Evolutionary conservation across 2,329 filamentous ascomycete species (phyloP), one percentile per base, ranked within the genome.

Genomic region (Cladosporium sp.): DNA sequence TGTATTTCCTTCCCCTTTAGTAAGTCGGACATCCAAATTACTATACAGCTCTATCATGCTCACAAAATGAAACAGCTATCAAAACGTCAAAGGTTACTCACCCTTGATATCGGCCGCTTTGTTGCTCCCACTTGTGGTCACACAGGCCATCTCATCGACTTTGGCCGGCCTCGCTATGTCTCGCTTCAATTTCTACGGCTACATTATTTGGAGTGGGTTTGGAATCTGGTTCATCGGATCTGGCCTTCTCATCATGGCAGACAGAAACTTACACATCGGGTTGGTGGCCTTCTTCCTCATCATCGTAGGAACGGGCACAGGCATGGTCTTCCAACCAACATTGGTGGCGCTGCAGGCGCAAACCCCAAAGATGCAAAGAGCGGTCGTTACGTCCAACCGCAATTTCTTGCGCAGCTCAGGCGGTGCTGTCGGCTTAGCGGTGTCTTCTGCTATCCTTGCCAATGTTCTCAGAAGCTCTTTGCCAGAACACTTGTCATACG

Each of bases 1-100:
- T 83, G 62, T 95, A 93, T 78, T 95, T 89, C 75, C 79, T 95
- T 3, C 90, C 90, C 0, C 80, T 96, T 1, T 96, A 95, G 52
- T 56, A 49, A 56, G 52, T 36, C 17, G n/a, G 25, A 6, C 28
- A 17, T 30, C 47, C 9, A 9, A 15, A 5, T 17, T 34, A 3
- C 3, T 3, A 34, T 15, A 17, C 15, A 7, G 15, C 22, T 49
- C n/a, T 14, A 34, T 7, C 37, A 19, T 42, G 30, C 52, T 55
- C 5, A 55, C 52, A 12, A 11, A 15, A 5, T 12, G 20, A 38
- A 9, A 17, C 34, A 56, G 52, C 77, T 93, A 91, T 74, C 90
- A 95, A 74, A 83, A 86, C 52, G 85, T 89, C 55, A 79, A 90
- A 45, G 82, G 88, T 51, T 84, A 84, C 3, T 80, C 81, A 0